These are phyloP conservation scores for Hirschfeldia incana DNA, from an alignment of 345 rosid genomes.

Conservation along the genomic window DNA sequence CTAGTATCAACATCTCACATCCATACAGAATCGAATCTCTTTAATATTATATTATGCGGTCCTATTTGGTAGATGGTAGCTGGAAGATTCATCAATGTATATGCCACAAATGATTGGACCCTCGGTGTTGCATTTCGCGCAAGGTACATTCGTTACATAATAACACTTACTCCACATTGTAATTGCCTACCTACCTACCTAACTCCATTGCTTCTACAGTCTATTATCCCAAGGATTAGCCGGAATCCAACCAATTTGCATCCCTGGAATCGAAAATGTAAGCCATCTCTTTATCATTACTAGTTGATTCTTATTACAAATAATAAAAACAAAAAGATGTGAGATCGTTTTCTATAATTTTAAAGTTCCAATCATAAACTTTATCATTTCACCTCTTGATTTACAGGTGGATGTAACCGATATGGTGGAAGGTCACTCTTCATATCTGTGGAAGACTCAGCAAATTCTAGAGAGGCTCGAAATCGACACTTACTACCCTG, in stretches of 20 bases:
- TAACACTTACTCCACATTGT: not conserved
- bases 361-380: not conserved
- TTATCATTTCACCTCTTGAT: not conserved
- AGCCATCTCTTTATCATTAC: constrained; percentile 25
- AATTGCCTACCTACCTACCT: not conserved
- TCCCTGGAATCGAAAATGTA: constrained; percentile 91
- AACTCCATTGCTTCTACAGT: constrained; percentile 45
- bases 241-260: constrained; percentile 75
- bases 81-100: constrained; percentile 91
- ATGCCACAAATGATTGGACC: constrained; percentile 87
- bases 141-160: constrained; percentile 50
- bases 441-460: constrained; percentile 77
- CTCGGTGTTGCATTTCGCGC: constrained; percentile 98
- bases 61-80: constrained; percentile 75
- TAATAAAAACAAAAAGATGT: not conserved
- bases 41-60: not conserved
- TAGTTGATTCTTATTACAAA: not conserved
- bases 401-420: constrained; percentile 78
- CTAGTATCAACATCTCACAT: not conserved
- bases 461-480: constrained; percentile 51
- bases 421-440: constrained; percentile 83
- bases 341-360: constrained; percentile 19
- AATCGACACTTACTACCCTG: constrained; percentile 75
- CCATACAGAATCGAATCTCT: not conserved
- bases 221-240: constrained; percentile 88